Evolutionary conservation across 2,329 filamentous ascomycete species (phyloP), one percentile per base, ranked within the genome.

Genomic region (Orbilia javanica): DNA sequence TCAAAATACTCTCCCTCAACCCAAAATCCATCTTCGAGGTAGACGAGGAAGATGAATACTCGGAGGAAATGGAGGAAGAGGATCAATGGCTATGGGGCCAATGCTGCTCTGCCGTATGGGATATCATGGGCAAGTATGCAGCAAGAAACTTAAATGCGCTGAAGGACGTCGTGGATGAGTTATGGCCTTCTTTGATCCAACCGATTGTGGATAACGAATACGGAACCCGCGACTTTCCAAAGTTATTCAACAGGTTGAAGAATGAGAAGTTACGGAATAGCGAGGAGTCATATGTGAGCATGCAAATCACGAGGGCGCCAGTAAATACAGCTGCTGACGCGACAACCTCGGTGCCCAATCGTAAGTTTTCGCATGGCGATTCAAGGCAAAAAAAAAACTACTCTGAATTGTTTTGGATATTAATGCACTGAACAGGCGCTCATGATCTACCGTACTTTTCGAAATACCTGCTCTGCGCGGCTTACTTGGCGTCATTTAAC

Each of bases 111-210:
- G 93, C 93, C 3, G 90, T 97, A 13, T 96, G 96, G 87, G 96
- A 99, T 83, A 90, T 94, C 0, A 87, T 98, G 11, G 90, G 91
- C 60, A 93, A 91, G 79, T 90, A 93, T 55, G 93, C 93, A 2
- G 92, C 92, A 0, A 90, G 94, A 62, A 94, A 95, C 42, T 87
- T 98, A 13, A 87, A 91, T 0, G 88, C 89, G 10, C 94, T 97
- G 80, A 87, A 86, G 2, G 88, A 89, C 39, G 89, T 91, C 62
- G 94, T 92, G 82, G 84, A 89, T 60, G 89, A 90, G 50, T 88
- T 98, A 20, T 99, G 96, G 96, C 90, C 91, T 10, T 88, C 90
- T 3, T 98, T 99, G 84, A 90, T 93, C 0, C 88, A 89, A 5
- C 95, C 95, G 0, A 88, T 98, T 25, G 84, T 90, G 0, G 89